phyloP scores from a whole-genome alignment of 2,329 filamentous ascomycete species.

The Cordyceps cicadae region DNA sequence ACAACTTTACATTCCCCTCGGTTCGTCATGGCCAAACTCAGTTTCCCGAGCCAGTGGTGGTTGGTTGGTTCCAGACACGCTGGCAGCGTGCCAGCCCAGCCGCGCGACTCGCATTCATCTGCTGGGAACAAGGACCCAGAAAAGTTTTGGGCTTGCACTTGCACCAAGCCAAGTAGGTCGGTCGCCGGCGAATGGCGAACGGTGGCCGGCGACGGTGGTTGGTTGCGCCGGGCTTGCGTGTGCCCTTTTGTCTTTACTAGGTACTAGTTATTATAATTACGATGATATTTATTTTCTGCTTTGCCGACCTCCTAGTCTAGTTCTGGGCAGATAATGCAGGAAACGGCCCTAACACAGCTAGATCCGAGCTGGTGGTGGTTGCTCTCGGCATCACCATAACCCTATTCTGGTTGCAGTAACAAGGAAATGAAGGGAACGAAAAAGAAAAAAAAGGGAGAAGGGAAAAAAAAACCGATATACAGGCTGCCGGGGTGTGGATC shows the following conservation, averaged over 20 bases:
- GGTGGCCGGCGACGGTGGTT: background rate
- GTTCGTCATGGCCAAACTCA: slow-evolving; percentile 1
- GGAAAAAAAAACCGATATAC: background rate
- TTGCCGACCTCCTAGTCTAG: background rate
- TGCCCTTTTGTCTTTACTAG: background rate
- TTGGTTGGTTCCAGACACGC: background rate
- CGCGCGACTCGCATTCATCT: background rate
- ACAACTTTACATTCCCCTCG: background rate
- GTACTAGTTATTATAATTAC: background rate
- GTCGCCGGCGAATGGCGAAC: background rate
- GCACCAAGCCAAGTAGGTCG: too few species aligned
- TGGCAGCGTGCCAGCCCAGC: slow-evolving; percentile 1
- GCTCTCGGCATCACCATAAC: slow-evolving; percentile 11
- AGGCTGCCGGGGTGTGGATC: background rate
- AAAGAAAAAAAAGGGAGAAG: background rate
- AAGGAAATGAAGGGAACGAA: background rate
- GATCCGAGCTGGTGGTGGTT: background rate
- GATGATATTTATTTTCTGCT: background rate
- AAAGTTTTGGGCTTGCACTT: background rate
- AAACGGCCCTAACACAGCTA: background rate
- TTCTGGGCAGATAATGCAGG: background rate
- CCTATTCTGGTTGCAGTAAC: slow-evolving; percentile 11
- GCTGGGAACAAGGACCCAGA: background rate
- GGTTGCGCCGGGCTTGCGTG: background rate
- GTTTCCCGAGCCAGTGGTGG: background rate